These are phyloP conservation scores for Cercospora sp. DNA, from an alignment of 2,329 filamentous ascomycete genomes.

Conservation along the genomic window DNA sequence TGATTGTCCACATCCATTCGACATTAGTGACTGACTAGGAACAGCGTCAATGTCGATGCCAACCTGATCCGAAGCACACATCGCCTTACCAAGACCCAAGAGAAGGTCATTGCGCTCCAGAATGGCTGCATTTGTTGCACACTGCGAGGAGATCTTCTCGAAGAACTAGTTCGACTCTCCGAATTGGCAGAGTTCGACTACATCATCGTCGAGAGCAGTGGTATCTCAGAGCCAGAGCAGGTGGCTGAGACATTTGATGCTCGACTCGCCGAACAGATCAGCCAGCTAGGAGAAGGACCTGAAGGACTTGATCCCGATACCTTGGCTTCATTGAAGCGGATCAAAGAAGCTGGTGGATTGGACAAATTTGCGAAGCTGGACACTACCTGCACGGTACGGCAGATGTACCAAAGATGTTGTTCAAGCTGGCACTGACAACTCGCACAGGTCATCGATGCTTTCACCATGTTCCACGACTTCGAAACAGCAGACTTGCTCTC, in stretches of 20 bases:
- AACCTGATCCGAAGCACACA: slow-evolving; percentile 37
- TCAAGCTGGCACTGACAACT: not conserved
- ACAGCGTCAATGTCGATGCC: slow-evolving; percentile 37
- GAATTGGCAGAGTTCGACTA: slow-evolving; percentile 67
- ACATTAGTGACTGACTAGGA: not conserved
- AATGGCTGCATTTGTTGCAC: slow-evolving; percentile 74
- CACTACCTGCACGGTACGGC: slow-evolving; percentile 61
- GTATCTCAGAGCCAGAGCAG: slow-evolving; percentile 72
- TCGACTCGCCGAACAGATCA: slow-evolving; percentile 46
- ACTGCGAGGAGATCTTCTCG: slow-evolving; percentile 67
- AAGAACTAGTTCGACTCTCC: slow-evolving; percentile 66
- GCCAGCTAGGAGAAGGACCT: slow-evolving; percentile 34
- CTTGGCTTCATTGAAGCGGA: slow-evolving; percentile 29
- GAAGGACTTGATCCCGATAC: slow-evolving; percentile 27
- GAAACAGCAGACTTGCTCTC: slow-evolving; percentile 68
- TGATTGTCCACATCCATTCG: too few relatives aligned
- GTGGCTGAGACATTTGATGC: slow-evolving; percentile 71
- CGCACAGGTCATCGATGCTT: slow-evolving; percentile 63
- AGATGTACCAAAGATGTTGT: not conserved
- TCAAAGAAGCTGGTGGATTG: slow-evolving; percentile 59
- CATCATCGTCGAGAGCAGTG: slow-evolving; percentile 69
- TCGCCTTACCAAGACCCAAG: slow-evolving; percentile 35
- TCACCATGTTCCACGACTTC: slow-evolving; percentile 71
- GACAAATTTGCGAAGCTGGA: slow-evolving; percentile 67
- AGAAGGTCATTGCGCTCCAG: slow-evolving; percentile 39